These are phyloP conservation scores for Hyaloraphidium curvatum DNA, from an alignment of 192 early-diverging fungal species.

Conservation along the genomic window DNA sequence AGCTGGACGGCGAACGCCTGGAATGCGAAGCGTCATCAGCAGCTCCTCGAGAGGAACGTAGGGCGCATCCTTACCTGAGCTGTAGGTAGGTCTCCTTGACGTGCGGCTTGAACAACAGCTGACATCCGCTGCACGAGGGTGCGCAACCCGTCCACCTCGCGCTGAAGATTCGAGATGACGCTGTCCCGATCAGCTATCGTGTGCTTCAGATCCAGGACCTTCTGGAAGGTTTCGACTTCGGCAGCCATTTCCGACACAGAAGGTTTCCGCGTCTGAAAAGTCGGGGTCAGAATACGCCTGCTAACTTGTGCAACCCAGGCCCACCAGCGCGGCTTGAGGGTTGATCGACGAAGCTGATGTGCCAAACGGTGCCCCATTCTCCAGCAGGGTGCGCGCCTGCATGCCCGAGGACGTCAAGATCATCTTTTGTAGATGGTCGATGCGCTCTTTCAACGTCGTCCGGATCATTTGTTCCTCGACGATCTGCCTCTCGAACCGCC, in stretches of 20 bases:
- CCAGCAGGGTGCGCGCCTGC: not conserved
- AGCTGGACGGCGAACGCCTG: too few relatives aligned
- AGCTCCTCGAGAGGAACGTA: too few relatives aligned
- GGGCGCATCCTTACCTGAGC: too few relatives aligned
- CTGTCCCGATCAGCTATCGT: not conserved
- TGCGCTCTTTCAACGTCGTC: constrained; percentile 60
- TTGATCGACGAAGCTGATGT: too few relatives aligned
- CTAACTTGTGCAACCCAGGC: too few relatives aligned
- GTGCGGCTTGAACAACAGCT: too few relatives aligned
- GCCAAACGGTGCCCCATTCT: not conserved
- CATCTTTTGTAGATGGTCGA: constrained; percentile 66
- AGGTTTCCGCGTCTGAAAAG: not conserved
- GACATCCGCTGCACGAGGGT: too few relatives aligned
- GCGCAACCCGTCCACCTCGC: too few relatives aligned
- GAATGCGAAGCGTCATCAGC: too few relatives aligned
- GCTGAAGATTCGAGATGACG: too few relatives aligned
- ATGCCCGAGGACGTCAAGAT: constrained; percentile 34
- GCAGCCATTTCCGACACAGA: not conserved
- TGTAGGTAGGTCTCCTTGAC: too few relatives aligned
- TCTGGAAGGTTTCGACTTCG: not conserved
- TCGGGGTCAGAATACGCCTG: not conserved
- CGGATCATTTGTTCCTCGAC: constrained; percentile 18
- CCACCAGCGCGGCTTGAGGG: not conserved
- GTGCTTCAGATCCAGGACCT: not conserved
- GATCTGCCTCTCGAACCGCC: constrained; percentile 6